Base-by-base conservation (phyloP, 2,329 filamentous ascomycete species). In the Verticillium albo-atrum region DNA sequence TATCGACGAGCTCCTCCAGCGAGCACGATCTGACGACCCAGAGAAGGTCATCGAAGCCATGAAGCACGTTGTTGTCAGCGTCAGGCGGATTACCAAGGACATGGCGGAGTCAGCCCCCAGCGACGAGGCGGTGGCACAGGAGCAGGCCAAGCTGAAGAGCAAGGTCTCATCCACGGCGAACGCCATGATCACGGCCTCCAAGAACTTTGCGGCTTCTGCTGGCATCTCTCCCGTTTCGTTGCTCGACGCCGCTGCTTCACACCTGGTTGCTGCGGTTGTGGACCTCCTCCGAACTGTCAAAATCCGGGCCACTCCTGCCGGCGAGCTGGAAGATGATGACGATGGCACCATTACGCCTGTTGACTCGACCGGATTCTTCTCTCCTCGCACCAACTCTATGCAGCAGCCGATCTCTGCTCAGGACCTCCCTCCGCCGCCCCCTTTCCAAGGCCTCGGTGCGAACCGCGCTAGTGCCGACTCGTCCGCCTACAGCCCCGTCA, bases 121-220 rank as follows among this genome's bases (percentile, higher is more conserved):
- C 35, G 82, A 85, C 62, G 83, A 83, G 35, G 79, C 84, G 17
- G 63, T 79, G 28, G 72, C 77, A 37, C 83, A 86, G 64, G 79
- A 88, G 63, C 86, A 87, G 64, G 78, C 81, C 28, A 92, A 89
- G 72, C 82, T 96, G 62, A 96, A 91, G 74, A 83, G 85, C 55
- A 89, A 89, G 60, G 89, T 98, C 3, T 96, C 92, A n/a, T 89
- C 89, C 2, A 96, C 94, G 1, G 93, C 95, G 55, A 98, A 98
- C 79, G 95, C 94, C 69, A 81, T 99, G 60, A 97, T 98, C 68
- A 98, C 94, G 2, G 92, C 94, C 1, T 89, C 91, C 34, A 97
- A 96, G 77, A 97, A 97, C 70, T 97, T 95, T 72, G 89, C 90
- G 34, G 83, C 86, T 12, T 88, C 92, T 1, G 87, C 86, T 23